phyloP scores from a whole-genome alignment of 371 early-diverging fungal species.

The Nosema muscidifuracis region DNA sequence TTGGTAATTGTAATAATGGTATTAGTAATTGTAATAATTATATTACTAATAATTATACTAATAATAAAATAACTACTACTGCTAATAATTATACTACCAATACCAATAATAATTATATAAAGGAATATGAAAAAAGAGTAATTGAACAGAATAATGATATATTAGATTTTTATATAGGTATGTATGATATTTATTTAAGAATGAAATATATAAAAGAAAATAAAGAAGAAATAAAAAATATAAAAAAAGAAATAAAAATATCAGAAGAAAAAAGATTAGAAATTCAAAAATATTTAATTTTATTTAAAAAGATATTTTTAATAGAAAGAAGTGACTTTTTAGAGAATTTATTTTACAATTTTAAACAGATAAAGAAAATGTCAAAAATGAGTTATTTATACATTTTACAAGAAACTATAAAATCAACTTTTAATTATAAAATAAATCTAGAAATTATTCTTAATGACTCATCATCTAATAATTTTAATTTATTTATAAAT shows the following conservation, averaged over 20 bases:
- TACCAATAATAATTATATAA: not conserved
- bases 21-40: too few relatives aligned
- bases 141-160: constrained; percentile 20
- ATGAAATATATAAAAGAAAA: constrained; percentile 5
- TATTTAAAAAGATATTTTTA: constrained; percentile 50
- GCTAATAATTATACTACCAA: too few relatives aligned
- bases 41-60: too few relatives aligned
- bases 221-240: not conserved
- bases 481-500: constrained; percentile 45
- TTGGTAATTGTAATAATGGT: too few relatives aligned
- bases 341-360: constrained; percentile 40
- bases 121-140: constrained; percentile 38
- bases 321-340: constrained; percentile 56
- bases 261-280: constrained; percentile 1
- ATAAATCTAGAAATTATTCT: constrained; percentile 30
- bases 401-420: constrained; percentile 49
- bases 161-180: constrained; percentile 27
- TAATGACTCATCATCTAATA: not conserved
- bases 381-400: constrained; percentile 21
- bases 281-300: constrained; percentile 28
- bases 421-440: constrained; percentile 35
- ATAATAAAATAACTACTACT: too few relatives aligned
- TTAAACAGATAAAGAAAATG: constrained; percentile 38
- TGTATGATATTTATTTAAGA: constrained; percentile 38
- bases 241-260: constrained; percentile 4